Evolutionary conservation across 495 filamentous ascomycete genomes (phyloP).

Genomic region (Penicillium antarcticum): DNA sequence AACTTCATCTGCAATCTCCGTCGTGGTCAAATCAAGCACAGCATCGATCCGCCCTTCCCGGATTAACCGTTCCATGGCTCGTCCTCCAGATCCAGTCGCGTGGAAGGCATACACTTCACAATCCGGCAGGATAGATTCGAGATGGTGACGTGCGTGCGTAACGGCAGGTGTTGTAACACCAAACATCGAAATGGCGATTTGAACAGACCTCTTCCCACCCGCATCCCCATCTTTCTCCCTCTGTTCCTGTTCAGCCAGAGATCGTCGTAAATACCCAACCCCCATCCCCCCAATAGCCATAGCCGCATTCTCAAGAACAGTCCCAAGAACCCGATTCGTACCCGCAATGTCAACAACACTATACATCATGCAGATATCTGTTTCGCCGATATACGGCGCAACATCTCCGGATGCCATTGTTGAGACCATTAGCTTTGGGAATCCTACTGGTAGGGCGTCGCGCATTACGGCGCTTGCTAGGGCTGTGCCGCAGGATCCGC

Average conservation of each 20-base stretch:
- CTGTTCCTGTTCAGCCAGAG: background rate
- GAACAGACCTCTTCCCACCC: constrained; percentile 31
- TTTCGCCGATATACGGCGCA: constrained; percentile 55
- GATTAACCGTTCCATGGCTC: constrained; percentile 64
- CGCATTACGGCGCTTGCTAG: constrained; percentile 58
- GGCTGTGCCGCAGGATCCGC: constrained; percentile 57
- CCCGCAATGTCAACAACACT: constrained; percentile 68
- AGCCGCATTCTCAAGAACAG: constrained; percentile 59
- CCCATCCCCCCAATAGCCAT: constrained; percentile 57
- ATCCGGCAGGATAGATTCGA: constrained; percentile 31
- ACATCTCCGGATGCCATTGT: constrained; percentile 64
- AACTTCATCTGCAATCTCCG: constrained; percentile 60
- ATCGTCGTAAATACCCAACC: constrained; percentile 25
- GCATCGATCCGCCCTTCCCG: constrained; percentile 52
- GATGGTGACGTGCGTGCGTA: constrained; percentile 38
- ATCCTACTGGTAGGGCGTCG: constrained; percentile 53
- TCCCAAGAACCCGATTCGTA: constrained; percentile 51
- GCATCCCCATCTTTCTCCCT: background rate
- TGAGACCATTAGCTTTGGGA: constrained; percentile 68
- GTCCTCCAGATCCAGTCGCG: constrained; percentile 63
- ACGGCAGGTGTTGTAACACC: constrained; percentile 68
- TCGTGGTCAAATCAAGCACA: constrained; percentile 66
- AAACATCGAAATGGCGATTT: constrained; percentile 68
- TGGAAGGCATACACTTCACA: constrained; percentile 66
- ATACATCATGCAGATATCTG: constrained; percentile 69